These are phyloP conservation scores for Xylaria sp. DNA, from an alignment of 2,329 filamentous ascomycete genomes.

Conservation along the genomic window DNA sequence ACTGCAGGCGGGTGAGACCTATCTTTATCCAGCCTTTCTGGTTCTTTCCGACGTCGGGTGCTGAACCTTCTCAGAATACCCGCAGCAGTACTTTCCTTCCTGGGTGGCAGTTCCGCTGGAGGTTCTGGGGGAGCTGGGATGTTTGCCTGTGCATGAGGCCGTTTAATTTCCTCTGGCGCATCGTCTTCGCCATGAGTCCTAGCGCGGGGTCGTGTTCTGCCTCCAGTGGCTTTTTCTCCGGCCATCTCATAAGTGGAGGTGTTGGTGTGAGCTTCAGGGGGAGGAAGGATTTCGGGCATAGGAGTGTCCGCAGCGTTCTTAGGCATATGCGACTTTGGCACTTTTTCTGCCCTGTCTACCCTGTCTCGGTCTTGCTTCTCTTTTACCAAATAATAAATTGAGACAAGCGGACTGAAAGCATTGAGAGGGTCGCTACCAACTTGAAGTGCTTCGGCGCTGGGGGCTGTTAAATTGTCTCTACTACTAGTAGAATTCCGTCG, in stretches of 20 bases:
- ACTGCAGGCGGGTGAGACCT: conserved; percentile 78
- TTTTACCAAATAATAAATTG: conserved; percentile 94
- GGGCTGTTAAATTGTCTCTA: conserved; percentile 83
- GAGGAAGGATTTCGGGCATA: conserved; percentile 80
- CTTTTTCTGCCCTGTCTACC: conserved; percentile 52
- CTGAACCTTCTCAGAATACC: conserved; percentile 90
- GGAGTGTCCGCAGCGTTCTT: conserved; percentile 58
- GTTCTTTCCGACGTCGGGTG: conserved; percentile 80
- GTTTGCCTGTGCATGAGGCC: conserved; percentile 65
- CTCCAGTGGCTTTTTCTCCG: conserved; percentile 86
- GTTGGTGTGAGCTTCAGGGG: conserved; percentile 91
- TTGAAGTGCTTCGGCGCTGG: conserved; percentile 87
- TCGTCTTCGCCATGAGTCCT: conserved; percentile 97
- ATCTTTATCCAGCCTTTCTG: conserved; percentile 69
- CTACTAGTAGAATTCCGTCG: conserved; percentile 89
- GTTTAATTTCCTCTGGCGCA: conserved; percentile 76
- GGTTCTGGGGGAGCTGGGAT: conserved; percentile 63
- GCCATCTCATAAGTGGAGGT: conserved; percentile 85
- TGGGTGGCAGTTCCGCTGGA: conserved; percentile 69
- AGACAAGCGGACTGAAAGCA: conserved; percentile 90
- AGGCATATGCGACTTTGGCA: conserved; percentile 47
- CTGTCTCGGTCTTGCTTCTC: conserved; percentile 90
- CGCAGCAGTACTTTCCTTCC: conserved; percentile 88
- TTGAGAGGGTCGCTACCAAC: conserved; percentile 89
- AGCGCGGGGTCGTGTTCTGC: conserved; percentile 83